Evolutionary conservation across 2,329 filamentous ascomycete species (phyloP), one percentile per base, ranked within the genome.

Genomic region (Colletotrichum sp.): DNA sequence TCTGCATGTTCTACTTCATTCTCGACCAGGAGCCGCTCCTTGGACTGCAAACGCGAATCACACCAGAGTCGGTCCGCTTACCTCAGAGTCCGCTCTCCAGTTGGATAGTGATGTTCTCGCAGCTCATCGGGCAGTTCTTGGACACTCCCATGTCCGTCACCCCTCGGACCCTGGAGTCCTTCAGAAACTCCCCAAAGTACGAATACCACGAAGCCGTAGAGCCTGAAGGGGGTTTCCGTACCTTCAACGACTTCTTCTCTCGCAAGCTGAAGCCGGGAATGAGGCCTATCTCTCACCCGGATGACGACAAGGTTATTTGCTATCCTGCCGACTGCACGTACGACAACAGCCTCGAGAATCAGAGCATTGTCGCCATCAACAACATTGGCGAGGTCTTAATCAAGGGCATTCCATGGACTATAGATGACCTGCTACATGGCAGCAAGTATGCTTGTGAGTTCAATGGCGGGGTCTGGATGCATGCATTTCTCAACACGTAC

Each of bases 231-330:
- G 84, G 82, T 5, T 85, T 80, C 72, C 77, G 77, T 12, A 83
- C 83, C 24, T 88, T 87, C 81, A 87, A 87, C 72, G 79, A 86
- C 15, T 84, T 86, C 77, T 87, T 87, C 76, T 78, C 83, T 26
- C 84, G 85, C 12, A 77, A 79, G 32, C 79, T 85, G 48, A 86
- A 85, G 77, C 79, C 80, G 5, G 83, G 82, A 9, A 67, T 78
- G 34, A 79, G 84, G 15, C 82, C 83, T 18, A 83, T 86, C 32
- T 82, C 78, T 8, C 74, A 76, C 10, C 78, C 80, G 2, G 32
- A 79, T 3, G 78, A 85, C 63, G 77, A 82, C 30, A 75, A 66
- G 8, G 79, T 83, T 74, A 82, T 86, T 63, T 79, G 81, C 59
- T 83, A 81, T 68, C 83, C 84, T 1, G 84, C 85, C 3, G 85